phyloP scores from a whole-genome alignment of 257 asterid genomes.

The Solanum pimpinellifolium region DNA sequence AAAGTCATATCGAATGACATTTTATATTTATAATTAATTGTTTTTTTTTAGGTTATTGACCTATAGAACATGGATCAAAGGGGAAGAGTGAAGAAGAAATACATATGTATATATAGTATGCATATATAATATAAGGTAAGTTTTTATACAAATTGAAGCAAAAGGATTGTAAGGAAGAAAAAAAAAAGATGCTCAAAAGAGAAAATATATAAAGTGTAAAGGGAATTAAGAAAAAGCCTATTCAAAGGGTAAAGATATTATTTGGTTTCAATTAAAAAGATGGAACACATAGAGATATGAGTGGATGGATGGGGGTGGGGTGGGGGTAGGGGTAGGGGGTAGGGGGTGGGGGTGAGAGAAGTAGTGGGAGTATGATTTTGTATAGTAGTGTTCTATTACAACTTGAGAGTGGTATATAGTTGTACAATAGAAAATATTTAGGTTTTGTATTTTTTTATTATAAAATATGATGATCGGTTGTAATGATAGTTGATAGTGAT shows the following conservation, averaged over 20 bases:
- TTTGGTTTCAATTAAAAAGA: not conserved
- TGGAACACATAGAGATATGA: not conserved
- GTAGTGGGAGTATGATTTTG: not conserved
- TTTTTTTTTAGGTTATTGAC: not conserved
- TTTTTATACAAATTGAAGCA: not conserved
- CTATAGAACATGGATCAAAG: not conserved
- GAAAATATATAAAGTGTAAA: not conserved
- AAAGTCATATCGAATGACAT: slow-evolving; percentile 36
- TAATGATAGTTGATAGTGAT: not conserved
- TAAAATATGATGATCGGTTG: not conserved
- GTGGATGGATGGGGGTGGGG: not conserved
- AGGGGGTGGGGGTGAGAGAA: not conserved
- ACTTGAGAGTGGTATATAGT: not conserved
- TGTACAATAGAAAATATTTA: not conserved
- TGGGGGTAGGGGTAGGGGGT: not conserved
- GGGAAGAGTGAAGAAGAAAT: not conserved
- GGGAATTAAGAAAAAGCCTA: slow-evolving; percentile 8
- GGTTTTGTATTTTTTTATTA: not conserved
- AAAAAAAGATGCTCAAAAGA: not conserved
- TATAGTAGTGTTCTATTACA: not conserved
- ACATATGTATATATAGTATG: not conserved
- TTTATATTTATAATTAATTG: not conserved
- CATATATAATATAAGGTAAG: not conserved
- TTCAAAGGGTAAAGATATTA: not conserved
- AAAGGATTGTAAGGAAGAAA: not conserved